phyloP scores from a whole-genome alignment of 495 filamentous ascomycete species.

The Trichoderma gamsii region DNA sequence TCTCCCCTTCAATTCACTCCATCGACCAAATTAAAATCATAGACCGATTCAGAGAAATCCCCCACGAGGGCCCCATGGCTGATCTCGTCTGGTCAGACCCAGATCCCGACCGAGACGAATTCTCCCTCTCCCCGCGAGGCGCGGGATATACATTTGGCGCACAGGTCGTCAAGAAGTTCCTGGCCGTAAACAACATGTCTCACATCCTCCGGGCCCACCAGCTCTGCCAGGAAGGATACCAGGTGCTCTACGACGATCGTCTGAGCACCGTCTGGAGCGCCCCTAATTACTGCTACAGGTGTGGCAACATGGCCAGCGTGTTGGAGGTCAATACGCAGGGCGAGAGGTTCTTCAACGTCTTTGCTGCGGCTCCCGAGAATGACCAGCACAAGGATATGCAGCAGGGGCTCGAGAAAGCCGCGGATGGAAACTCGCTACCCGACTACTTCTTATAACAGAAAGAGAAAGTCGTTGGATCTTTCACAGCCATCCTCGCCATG shows the following conservation, averaged over 20 bases:
- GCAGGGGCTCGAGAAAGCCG: constrained; percentile 47
- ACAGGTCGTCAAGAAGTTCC: constrained; percentile 94
- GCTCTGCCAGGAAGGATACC: constrained; percentile 94
- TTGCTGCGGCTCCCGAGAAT: constrained; percentile 94
- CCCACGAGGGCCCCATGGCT: constrained; percentile 98
- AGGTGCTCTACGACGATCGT: constrained; percentile 89
- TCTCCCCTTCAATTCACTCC: constrained; percentile 92
- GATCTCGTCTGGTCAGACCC: constrained; percentile 98
- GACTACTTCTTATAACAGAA: constrained; percentile 49
- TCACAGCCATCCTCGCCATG: background rate
- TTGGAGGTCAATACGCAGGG: constrained; percentile 90
- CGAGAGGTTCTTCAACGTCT: constrained; percentile 92
- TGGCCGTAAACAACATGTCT: constrained; percentile 92
- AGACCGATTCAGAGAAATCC: constrained; percentile 95
- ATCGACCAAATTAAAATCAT: constrained; percentile 99
- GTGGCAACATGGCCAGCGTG: constrained; percentile 95
- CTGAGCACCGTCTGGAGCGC: constrained; percentile 96
- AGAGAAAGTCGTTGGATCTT: background rate
- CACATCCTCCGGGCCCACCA: constrained; percentile 96
- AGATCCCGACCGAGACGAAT: constrained; percentile 91
- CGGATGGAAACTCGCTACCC: constrained; percentile 45
- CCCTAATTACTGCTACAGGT: constrained; percentile 94
- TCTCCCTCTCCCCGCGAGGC: constrained; percentile 85
- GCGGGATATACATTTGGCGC: constrained; percentile 96
- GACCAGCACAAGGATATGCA: constrained; percentile 81